These are phyloP conservation scores for Lithohypha guttulata DNA, from an alignment of 2,329 filamentous ascomycete species.

Conservation along the genomic window DNA sequence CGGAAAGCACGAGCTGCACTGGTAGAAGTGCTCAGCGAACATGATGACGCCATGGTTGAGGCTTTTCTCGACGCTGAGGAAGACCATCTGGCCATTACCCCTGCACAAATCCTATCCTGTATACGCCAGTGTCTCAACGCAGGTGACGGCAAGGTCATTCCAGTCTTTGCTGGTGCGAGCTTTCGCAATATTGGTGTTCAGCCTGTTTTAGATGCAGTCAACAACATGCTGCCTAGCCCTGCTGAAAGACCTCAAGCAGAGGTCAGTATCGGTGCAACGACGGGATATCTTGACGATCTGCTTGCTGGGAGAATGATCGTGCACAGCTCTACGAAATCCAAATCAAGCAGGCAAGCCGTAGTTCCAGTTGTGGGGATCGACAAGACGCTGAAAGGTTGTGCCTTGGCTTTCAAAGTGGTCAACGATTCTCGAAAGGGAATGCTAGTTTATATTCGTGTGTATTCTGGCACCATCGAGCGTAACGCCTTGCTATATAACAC, in stretches of 20 bases:
- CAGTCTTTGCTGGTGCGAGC: slow-evolving; percentile 83
- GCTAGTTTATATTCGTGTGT: slow-evolving; percentile 84
- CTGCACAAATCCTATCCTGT: slow-evolving; percentile 57
- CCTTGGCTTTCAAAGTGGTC: slow-evolving; percentile 83
- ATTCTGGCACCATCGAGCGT: slow-evolving; percentile 67
- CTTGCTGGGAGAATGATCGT: slow-evolving; percentile 37
- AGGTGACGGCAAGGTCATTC: slow-evolving; percentile 63
- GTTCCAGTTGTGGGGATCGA: slow-evolving; percentile 30
- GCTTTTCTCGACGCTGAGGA: slow-evolving; percentile 68
- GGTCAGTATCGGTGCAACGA: slow-evolving; percentile 53
- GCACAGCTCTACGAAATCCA: slow-evolving; percentile 24
- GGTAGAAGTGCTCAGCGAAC: slow-evolving; percentile 74
- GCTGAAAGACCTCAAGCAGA: slow-evolving; percentile 68
- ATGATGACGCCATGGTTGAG: slow-evolving; percentile 79
- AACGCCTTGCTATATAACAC: slow-evolving; percentile 78
- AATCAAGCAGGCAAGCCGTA: slow-evolving; percentile 33
- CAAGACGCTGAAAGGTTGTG: slow-evolving; percentile 58
- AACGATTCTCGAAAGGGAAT: slow-evolving; percentile 77
- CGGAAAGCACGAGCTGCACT: slow-evolving; percentile 64
- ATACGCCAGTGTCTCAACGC: slow-evolving; percentile 61
- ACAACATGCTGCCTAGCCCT: slow-evolving; percentile 78
- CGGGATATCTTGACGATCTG: slow-evolving; percentile 43
- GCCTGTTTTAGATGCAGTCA: slow-evolving; percentile 76
- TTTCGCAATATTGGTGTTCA: slow-evolving; percentile 92
- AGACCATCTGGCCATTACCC: slow-evolving; percentile 57